Evolutionary conservation across 2,329 filamentous ascomycete species (phyloP), one percentile per base, ranked within the genome.

Genomic region (Neofusicoccum parvum): DNA sequence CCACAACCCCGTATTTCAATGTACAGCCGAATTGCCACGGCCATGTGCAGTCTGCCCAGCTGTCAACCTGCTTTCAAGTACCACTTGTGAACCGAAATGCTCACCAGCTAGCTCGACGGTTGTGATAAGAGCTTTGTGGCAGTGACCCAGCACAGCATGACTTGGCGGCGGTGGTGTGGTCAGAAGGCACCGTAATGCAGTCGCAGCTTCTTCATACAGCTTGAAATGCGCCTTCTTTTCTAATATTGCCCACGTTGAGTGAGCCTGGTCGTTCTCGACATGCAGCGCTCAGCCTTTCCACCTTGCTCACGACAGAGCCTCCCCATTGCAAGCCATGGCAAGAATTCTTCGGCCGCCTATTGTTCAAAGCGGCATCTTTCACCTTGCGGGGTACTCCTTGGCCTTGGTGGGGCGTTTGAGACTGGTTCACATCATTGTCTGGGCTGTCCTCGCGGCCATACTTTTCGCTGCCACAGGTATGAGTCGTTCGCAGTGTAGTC

Each of bases 331-430:
- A 17, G 54, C 54, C 37, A 58, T 58, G 54, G 54, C 39, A 45
- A 58, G 39, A 43, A 34, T 58, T 12, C 54, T 58, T 20, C 23
- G 54, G 54, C 54, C 54, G 39, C 54, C 54, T 43, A 34, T 34
- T 14, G 12, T 58, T 15, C 39, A 43, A 14, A 23, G 23, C 23
- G 15, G 39, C 6, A 37, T 11, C 37, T 6, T 11, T 12, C 54
- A 32, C 34, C 41, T 58, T 36, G 54, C 39, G 15, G 39, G 39
- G 39, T 36, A n/a, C 27, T 36, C 54, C 39, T 58, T 36, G 39
- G 37, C 41, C 15, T 54, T 41, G 54, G 15, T 45, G 5, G 23
- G 54, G 23, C 54, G 54, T 32, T 34, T 58, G 15, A 46, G 23
- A 32, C 54, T 27, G 36, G 10, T 43, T 11, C 39, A 58, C 27